These are phyloP conservation scores for Dorcoceras hygrometricum DNA, from an alignment of 257 asterid genomes.

Conservation along the genomic window DNA sequence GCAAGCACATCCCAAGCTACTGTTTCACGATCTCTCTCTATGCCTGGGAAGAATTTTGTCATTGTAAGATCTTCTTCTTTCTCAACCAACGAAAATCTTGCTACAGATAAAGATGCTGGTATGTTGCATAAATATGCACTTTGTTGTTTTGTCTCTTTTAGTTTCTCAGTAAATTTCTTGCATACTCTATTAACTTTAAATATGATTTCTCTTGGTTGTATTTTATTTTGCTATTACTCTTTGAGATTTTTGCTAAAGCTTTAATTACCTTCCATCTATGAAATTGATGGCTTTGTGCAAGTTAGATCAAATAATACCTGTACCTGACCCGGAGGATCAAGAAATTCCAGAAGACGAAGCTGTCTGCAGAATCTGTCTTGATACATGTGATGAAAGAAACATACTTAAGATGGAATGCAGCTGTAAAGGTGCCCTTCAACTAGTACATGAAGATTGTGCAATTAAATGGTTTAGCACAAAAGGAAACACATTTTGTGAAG, in stretches of 20 bases:
- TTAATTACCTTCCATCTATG: not conserved
- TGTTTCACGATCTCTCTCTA: conserved; percentile 85
- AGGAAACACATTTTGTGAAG: conserved; percentile 71
- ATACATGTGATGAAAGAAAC: conserved; percentile 71
- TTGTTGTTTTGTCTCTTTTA: not conserved
- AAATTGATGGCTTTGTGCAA: conserved; percentile 19
- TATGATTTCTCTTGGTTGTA: not conserved
- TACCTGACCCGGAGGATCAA: conserved; percentile 58
- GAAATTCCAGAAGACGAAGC: conserved; percentile 99
- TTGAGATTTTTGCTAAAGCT: not conserved
- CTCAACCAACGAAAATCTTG: conserved; percentile 47
- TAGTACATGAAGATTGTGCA: conserved; percentile 83
- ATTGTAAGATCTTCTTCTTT: conserved; percentile 78
- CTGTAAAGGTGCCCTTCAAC: conserved; percentile 86
- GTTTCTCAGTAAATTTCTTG: not conserved
- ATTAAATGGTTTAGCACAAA: conserved; percentile 76
- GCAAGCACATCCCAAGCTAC: conserved; percentile 38
- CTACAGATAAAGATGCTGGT: conserved; percentile 57
- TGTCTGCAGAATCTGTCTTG: conserved; percentile 84
- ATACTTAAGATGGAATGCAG: conserved; percentile 83
- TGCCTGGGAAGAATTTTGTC: conserved; percentile 60
- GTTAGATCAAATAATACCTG: conserved; percentile 65
- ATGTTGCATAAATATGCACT: conserved; percentile 30
- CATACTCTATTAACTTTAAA: not conserved
- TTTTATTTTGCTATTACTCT: not conserved